Evolutionary conservation across 306 rosid genomes (phyloP).

Genomic region (Quercus bicolor): DNA sequence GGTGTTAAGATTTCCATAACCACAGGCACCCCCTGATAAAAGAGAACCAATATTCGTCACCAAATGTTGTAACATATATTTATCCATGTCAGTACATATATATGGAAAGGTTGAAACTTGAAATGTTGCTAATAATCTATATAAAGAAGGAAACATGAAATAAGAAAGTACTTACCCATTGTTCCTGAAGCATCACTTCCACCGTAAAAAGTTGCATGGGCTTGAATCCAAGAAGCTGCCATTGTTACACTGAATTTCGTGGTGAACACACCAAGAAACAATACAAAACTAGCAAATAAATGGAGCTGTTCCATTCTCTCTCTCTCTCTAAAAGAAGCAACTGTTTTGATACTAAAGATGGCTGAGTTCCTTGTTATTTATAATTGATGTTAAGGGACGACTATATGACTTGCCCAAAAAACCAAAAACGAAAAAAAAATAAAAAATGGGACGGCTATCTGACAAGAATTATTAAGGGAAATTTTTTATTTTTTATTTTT

Average conservation of each 20-base stretch:
- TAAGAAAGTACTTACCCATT: slow-evolving; percentile 42
- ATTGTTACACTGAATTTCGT: slow-evolving; percentile 24
- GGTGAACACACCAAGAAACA: slow-evolving; percentile 27
- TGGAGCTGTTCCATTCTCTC: slow-evolving; percentile 31
- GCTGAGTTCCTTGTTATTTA: slow-evolving; percentile 22
- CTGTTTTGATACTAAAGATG: slow-evolving; percentile 19
- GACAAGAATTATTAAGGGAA: background rate
- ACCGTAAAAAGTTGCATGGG: slow-evolving; percentile 64
- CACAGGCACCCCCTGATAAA: slow-evolving; percentile 65
- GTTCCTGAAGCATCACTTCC: slow-evolving; percentile 73
- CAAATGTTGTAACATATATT: background rate
- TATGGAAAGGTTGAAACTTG: too few relatives aligned
- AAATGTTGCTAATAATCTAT: background rate
- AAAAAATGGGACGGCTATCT: background rate
- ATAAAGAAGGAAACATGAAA: background rate
- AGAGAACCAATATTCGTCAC: background rate
- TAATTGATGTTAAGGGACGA: slow-evolving; percentile 19
- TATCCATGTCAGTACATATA: too few relatives aligned
- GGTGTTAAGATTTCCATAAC: slow-evolving; percentile 50
- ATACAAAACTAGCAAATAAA: background rate
- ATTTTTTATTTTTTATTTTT: too few relatives aligned
- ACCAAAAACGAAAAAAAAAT: too few relatives aligned
- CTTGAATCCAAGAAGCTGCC: slow-evolving; percentile 38
- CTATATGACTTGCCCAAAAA: background rate
- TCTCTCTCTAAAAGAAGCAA: background rate